Evolutionary conservation across 805 yeast species (phyloP), one percentile per base, ranked within the genome.

Genomic region (Scheffersomyces ergatensis): DNA sequence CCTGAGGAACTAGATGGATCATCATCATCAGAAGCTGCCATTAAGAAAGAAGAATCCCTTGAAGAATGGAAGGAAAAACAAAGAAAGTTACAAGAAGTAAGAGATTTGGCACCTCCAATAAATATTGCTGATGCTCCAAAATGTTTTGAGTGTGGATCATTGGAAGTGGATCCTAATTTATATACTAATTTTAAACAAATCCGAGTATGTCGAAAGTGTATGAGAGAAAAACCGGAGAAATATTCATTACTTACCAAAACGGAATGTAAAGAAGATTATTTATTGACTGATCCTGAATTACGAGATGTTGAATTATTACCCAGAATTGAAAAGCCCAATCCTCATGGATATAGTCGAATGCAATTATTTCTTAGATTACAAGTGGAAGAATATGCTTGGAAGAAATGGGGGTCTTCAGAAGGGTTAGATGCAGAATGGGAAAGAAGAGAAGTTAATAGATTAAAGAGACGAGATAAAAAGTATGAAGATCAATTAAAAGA

Each of bases 321-420:
- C 9, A 78, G 93, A 46, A 67, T 92, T 45, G 96, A 89, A 47
- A 87, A 90, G 51, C 89, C 96, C 2, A 93, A 93, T 56, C 99
- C 99, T 0, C 96, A 93, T 61, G 89, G 90, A 33, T 93, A 81
- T 63, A 85, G 89, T 37, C 77, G 93, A 55, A 93, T 93, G 99
- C 96, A 90, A 73, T 70, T 93, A 41, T 93, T 82, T 65, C 63
- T 93, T 34, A 69, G 99, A 44, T 85, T 81, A 55, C 98, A 93
- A 54, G 89, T 93, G n/a, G 99, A 93, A 60, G 88, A 84, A 53
- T 87, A 75, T 63, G 95, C 98, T 0, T 87, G 83, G 67, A 83
- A 85, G 56, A 92, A 93, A 63, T 93, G 99, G 99, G 95, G 93
- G 1, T 84, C 95, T 1, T 76, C 83, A 8, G 96, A 89, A 40